Percentiles rank a stretch among this genome's conserved stretches.
Evolutionary conservation across 768 basidiomycete species (phyloP).

Genomic region (Termitomyces sp.): DNA sequence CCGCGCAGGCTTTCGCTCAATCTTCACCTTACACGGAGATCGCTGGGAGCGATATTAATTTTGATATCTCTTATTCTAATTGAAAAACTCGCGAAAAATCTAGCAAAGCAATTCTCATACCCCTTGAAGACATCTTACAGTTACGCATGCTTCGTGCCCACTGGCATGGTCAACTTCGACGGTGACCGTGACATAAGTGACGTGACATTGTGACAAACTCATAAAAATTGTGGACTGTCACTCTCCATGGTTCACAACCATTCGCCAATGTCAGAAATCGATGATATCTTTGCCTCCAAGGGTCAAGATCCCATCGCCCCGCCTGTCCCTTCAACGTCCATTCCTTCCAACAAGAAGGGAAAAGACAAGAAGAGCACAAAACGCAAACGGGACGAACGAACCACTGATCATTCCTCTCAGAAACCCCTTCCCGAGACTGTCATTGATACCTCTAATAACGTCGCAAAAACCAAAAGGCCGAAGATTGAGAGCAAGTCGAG

Average conservation of each 20-base stretch:
- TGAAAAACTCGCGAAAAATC: not conserved
- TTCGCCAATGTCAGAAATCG: conserved; percentile 72
- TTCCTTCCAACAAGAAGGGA: conserved; percentile 41
- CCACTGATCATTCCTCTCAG: conserved; percentile 16
- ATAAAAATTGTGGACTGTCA: not conserved
- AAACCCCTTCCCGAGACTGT: conserved; percentile 58
- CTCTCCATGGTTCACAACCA: conserved; percentile 12
- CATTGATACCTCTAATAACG: conserved; percentile 56
- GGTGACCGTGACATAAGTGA: conserved; percentile 11
- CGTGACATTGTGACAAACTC: not conserved
- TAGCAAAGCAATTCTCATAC: not conserved
- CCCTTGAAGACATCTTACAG: not conserved
- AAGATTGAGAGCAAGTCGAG: conserved; percentile 26
- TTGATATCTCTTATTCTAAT: not conserved
- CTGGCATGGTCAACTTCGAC: not conserved
- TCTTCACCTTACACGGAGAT: too few relatives aligned
- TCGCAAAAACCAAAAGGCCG: conserved; percentile 33
- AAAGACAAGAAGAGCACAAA: conserved; percentile 44
- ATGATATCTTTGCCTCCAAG: conserved; percentile 75
- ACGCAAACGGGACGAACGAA: conserved; percentile 24
- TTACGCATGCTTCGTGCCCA: not conserved
- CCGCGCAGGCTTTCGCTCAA: not conserved
- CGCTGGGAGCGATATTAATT: not conserved
- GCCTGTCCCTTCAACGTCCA: conserved; percentile 27
- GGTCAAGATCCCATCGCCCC: conserved; percentile 30